These are phyloP conservation scores for Penicillium vulpinum DNA, from an alignment of 2,329 filamentous ascomycete genomes.

Conservation along the genomic window DNA sequence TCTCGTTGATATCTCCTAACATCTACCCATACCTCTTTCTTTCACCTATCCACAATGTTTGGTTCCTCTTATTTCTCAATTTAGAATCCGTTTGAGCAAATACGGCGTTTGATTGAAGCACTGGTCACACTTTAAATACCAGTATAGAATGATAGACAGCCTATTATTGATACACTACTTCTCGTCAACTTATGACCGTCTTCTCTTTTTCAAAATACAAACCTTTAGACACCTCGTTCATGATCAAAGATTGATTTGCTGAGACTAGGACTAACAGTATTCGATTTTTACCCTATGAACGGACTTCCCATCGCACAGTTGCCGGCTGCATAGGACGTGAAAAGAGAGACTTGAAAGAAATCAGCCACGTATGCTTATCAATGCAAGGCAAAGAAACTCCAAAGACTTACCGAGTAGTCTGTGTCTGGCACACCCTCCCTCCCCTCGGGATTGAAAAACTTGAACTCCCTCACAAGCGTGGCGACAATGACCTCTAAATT, in stretches of 20 bases:
- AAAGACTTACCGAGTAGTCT: constrained; percentile 58
- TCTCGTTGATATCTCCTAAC: background rate
- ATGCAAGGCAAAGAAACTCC: constrained; percentile 24
- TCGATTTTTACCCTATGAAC: background rate
- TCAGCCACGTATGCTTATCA: background rate
- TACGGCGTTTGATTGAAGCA: background rate
- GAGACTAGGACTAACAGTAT: background rate
- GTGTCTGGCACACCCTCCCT: constrained; percentile 60
- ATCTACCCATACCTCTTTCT: background rate
- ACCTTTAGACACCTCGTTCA: background rate
- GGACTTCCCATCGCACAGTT: constrained; percentile 24
- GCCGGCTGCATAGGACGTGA: constrained; percentile 29
- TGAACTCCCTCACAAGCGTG: constrained; percentile 62
- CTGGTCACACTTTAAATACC: background rate
- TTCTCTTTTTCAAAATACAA: background rate
- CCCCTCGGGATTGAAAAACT: constrained; percentile 59
- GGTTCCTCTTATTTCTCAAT: background rate
- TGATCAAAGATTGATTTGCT: no score
- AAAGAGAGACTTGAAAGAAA: constrained; percentile 25
- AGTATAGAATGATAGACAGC: background rate
- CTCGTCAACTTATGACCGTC: background rate
- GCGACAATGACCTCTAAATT: constrained; percentile 67
- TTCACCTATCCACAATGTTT: background rate
- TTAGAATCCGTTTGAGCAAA: background rate
- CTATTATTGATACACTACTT: background rate